Evolutionary conservation across 1,284 basidiomycete species (phyloP).

Genomic region (Chalciporus piperatoides): DNA sequence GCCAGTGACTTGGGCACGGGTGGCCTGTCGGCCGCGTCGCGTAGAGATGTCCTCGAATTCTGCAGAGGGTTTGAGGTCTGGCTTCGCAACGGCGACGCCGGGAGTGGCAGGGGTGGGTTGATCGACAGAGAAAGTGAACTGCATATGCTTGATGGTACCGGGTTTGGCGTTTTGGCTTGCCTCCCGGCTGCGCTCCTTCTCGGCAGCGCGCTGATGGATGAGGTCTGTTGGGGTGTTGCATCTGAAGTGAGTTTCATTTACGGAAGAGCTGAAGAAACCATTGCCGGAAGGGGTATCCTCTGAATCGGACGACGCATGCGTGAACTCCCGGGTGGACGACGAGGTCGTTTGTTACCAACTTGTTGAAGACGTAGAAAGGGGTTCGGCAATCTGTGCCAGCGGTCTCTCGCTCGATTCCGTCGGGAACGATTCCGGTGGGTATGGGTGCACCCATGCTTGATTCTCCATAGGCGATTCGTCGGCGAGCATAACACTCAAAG

Average conservation of each 20-base stretch:
- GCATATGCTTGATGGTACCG: conserved; percentile 76
- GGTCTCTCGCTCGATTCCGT: conserved; percentile 48
- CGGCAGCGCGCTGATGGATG: conserved; percentile 70
- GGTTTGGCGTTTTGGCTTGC: no score
- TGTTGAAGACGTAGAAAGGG: conserved; percentile 4
- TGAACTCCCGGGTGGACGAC: no score
- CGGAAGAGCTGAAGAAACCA: no score
- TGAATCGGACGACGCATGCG: no score
- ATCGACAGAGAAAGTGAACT: conserved; percentile 80
- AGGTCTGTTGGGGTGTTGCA: conserved; percentile 70
- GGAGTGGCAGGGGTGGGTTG: conserved; percentile 49
- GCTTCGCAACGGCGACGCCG: conserved; percentile 49
- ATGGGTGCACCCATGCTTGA: no score
- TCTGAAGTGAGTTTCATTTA: conserved; percentile 40
- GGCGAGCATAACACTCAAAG: conserved; percentile 25
- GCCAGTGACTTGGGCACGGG: conserved; percentile 33
- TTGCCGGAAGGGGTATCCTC: no score
- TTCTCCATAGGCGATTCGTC: conserved; percentile 20
- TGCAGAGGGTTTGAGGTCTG: conserved; percentile 60
- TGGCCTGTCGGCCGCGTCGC: conserved; percentile 38
- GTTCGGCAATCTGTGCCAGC: conserved; percentile 35
- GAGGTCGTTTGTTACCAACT: no score
- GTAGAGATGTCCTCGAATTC: conserved; percentile 55
- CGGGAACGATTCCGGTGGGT: neutral
- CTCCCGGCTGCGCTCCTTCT: conserved; percentile 75